Percentiles rank a stretch among this genome's conserved stretches.
Conservation (phyloP, 352 stramenopile genomes). For the Phytophthora sojae region DNA sequence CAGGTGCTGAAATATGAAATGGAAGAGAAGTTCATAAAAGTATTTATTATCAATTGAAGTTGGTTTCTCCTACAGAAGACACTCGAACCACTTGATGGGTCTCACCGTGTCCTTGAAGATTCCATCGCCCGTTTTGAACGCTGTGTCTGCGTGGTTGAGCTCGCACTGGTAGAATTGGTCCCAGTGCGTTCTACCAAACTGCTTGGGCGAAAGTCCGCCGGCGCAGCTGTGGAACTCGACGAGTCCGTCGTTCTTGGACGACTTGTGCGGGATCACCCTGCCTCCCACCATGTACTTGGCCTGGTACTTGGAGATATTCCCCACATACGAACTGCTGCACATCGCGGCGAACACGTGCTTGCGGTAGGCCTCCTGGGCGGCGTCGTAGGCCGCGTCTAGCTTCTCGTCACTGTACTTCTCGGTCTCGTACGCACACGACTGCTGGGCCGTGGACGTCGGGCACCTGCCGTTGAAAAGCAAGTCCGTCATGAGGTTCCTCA, state of each 20-base stretch:
- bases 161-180: constrained; percentile 45
- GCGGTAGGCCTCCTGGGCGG: constrained; percentile 34
- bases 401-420: constrained; percentile 28
- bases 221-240: constrained; percentile 56
- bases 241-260: constrained; percentile 44
- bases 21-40: neutral
- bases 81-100: constrained; percentile 57
- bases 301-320: constrained; percentile 53
- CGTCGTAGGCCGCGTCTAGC: constrained; percentile 28
- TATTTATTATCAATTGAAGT: constrained; percentile 1
- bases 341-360: constrained; percentile 46
- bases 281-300: constrained; percentile 40
- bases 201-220: constrained; percentile 21
- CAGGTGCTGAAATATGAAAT: no score
- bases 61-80: constrained; percentile 28
- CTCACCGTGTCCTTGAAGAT: constrained; percentile 42
- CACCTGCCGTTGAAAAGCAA: constrained; percentile 43
- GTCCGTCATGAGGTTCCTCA: constrained; percentile 29
- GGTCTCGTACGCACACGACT: constrained; percentile 43
- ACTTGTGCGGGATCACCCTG: constrained; percentile 42
- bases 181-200: constrained; percentile 38
- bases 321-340: constrained; percentile 44
- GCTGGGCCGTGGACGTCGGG: constrained; percentile 29
- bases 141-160: constrained; percentile 59
- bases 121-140: constrained; percentile 56